phyloP scores from a whole-genome alignment of 2,329 filamentous ascomycete genomes.

The Ophiostoma sp. region DNA sequence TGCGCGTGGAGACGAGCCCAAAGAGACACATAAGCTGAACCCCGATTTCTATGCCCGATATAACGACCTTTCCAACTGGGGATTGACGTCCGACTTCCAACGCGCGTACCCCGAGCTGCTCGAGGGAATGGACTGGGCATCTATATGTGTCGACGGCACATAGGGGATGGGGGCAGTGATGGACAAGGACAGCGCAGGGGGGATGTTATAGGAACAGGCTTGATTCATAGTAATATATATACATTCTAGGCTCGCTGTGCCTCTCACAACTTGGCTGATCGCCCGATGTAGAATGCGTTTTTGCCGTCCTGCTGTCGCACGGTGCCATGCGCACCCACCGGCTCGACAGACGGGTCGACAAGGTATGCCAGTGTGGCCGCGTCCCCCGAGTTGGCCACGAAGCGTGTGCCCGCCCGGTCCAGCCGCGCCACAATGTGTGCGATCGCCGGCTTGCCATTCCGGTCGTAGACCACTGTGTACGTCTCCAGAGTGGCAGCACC shows the following conservation, averaged over 20 bases:
- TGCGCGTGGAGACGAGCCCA: neutral
- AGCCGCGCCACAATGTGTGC: conserved; percentile 16
- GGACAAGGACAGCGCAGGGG: neutral
- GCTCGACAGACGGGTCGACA: conserved; percentile 14
- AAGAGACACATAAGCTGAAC: conserved; percentile 12
- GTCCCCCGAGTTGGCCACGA: conserved; percentile 20
- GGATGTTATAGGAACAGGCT: neutral
- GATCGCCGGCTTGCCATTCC: conserved; percentile 1
- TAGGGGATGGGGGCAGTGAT: neutral
- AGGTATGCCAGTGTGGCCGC: conserved; percentile 14
- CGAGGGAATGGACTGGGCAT: conserved; percentile 16
- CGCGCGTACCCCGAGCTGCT: conserved; percentile 15
- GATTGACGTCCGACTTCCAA: conserved; percentile 15
- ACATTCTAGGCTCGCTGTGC: neutral
- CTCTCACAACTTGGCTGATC: conserved; percentile 20
- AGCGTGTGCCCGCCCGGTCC: conserved; percentile 6
- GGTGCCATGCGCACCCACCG: conserved; percentile 14
- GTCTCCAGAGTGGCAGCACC: conserved; percentile 20
- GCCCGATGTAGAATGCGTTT: conserved; percentile 17
- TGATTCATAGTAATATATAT: neutral
- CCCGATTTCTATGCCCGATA: conserved; percentile 12
- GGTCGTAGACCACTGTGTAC: conserved; percentile 17
- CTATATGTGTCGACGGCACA: neutral
- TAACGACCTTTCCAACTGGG: conserved; percentile 16
- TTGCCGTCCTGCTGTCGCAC: conserved; percentile 18